Evolutionary conservation across 176 grass and related monocot genomes (phyloP), one percentile per base, ranked within the genome.

Genomic region (Coix lacrymajobi): DNA sequence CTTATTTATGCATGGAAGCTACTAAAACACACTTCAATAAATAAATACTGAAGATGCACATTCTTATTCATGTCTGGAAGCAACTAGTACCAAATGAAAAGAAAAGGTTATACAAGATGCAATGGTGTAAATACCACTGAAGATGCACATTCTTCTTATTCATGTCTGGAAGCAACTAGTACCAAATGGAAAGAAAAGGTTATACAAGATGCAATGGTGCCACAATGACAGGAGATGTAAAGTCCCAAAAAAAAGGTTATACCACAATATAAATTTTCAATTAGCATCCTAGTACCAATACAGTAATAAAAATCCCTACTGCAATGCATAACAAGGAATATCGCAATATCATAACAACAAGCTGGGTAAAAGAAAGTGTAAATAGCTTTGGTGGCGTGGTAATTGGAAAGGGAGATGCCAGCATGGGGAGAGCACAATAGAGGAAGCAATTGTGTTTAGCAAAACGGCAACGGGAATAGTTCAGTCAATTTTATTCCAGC

Each of bases 221-320:
- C 75, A 74, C 7, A 0, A 32, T 75, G 39, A 76, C 62, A 69
- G 11, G 30, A 75, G 24, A 60, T 69, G 39, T 32, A 28, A 62
- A 71, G 46, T 45, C 16, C 4, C 16, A 48, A n/a, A 66, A 6
- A 46, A 43, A 67, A 76, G 5, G 12, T 72, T 69, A 58, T 13
- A 67, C 30, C 54, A 51, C 32, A 76, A 22, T 10, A 32, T 52
- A 54, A 40, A 38, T 39, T 81, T 71, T 87, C 72, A 70, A 49
- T 51, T 78, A 78, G 56, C 37, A 40, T 43, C 11, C 8, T 41
- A 31, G 41, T 16, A 7, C 40, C n/a, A 48, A 31, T 38, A 32
- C 29, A 34, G 30, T 64, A 73, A 80, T 33, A 44, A 44, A 58
- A 44, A 58, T 46, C 3, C 34, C 56, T 28, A 52, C 4, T 75